Percentiles rank a stretch among this genome's conserved stretches.
These are phyloP conservation scores for Hyaloraphidium curvatum DNA, from an alignment of 192 early-diverging fungal genomes.

Conservation along the genomic window DNA sequence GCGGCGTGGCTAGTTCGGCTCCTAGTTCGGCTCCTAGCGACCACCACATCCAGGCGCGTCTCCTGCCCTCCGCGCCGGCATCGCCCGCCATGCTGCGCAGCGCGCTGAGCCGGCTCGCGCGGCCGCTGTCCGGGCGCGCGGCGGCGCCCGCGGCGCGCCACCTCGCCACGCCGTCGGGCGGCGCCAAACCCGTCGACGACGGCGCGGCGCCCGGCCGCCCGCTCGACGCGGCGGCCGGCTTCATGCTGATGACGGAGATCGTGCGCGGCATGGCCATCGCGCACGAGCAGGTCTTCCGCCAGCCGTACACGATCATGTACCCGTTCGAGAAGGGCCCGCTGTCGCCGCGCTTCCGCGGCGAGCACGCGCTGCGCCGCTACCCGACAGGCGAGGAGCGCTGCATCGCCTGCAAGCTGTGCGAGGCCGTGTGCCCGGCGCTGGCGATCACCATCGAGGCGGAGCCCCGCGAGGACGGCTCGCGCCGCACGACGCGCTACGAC, in stretches of 20 bases:
- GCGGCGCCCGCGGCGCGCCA: neutral
- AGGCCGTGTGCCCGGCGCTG: slow-evolving; percentile 93
- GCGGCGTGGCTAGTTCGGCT: neutral
- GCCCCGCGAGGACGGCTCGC: slow-evolving; percentile 78
- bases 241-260: slow-evolving; percentile 80
- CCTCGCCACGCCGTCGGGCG: too few species aligned
- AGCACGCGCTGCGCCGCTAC: slow-evolving; percentile 88
- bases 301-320: slow-evolving; percentile 91
- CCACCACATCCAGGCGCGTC: neutral
- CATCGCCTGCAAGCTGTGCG: slow-evolving; percentile 96
- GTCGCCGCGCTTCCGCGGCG: slow-evolving; percentile 84
- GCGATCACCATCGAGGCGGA: slow-evolving; percentile 98
- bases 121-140: neutral
- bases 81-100: neutral
- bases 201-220: neutral
- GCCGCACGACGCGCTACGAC: slow-evolving; percentile 92
- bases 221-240: slow-evolving; percentile 43
- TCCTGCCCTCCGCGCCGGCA: neutral
- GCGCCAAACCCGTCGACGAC: too few species aligned
- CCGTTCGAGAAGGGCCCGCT: slow-evolving; percentile 89
- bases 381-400: slow-evolving; percentile 92
- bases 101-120: neutral
- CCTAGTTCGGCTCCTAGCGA: neutral
- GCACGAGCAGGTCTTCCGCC: slow-evolving; percentile 79
- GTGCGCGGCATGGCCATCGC: slow-evolving; percentile 81